A percentile compares a stretch with the other conserved stretches of the same genome.
Evolutionary conservation across 202 grass and related monocot genomes (phyloP).

Genomic region (Carex arenaria): DNA sequence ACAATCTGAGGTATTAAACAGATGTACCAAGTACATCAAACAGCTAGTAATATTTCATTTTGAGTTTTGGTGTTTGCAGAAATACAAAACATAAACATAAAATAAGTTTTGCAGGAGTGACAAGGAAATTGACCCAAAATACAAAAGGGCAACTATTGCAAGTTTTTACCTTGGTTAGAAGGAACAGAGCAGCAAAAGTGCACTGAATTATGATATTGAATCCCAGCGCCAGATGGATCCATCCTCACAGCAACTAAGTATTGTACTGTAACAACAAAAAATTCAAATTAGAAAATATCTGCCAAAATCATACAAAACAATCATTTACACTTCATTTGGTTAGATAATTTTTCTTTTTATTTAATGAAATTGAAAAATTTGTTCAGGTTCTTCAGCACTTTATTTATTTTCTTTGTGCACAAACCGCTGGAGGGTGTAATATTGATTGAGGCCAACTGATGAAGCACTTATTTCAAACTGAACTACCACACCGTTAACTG

Average conservation of each 20-base stretch:
- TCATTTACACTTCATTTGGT: background rate
- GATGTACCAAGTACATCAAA: too few species aligned
- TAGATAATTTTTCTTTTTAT: background rate
- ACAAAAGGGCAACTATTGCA: background rate
- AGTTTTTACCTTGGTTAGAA: background rate
- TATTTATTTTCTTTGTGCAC: background rate
- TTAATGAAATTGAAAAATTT: background rate
- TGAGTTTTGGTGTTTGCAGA: background rate
- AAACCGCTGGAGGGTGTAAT: rapidly evolving
- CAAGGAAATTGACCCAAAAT: background rate
- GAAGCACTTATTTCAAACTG: background rate
- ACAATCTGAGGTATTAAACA: too few species aligned
- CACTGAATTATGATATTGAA: conserved; percentile 36
- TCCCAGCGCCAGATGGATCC: conserved; percentile 94
- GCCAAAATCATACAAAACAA: background rate
- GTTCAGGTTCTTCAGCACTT: background rate
- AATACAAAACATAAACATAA: background rate
- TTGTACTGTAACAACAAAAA: conserved; percentile 43
- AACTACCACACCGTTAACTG: background rate
- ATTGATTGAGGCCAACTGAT: background rate
- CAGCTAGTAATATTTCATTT: background rate
- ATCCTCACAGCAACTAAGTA: conserved; percentile 81
- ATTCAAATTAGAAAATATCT: background rate
- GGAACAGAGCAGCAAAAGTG: background rate
- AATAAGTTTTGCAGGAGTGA: background rate